phyloP scores from a whole-genome alignment of 768 basidiomycete genomes.

The Lyophyllum semitale region DNA sequence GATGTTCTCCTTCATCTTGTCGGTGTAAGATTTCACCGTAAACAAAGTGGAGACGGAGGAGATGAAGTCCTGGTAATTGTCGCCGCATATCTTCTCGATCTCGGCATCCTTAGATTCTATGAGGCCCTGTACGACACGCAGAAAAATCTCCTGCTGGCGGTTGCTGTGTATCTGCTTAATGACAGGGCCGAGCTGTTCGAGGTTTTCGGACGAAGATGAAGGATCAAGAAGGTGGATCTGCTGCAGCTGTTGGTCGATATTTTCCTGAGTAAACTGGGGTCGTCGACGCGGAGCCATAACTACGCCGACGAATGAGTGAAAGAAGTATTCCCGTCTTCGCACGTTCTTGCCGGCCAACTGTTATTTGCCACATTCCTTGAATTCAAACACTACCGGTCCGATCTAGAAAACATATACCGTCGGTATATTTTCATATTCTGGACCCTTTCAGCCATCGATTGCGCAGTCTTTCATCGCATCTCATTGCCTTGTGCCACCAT shows the following conservation, averaged over 20 bases:
- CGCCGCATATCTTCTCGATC: slow-evolving; percentile 93
- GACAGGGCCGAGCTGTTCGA: slow-evolving; percentile 93
- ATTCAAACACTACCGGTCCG: slow-evolving; percentile 32
- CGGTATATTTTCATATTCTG: neutral
- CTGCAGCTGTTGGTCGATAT: slow-evolving; percentile 87
- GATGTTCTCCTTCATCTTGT: slow-evolving; percentile 89
- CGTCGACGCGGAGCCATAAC: slow-evolving; percentile 78
- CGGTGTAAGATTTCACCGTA: slow-evolving; percentile 94
- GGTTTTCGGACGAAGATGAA: slow-evolving; percentile 88
- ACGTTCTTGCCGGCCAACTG: slow-evolving; percentile 13
- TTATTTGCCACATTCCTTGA: slow-evolving; percentile 41
- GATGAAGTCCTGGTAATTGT: slow-evolving; percentile 98
- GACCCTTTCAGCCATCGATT: neutral
- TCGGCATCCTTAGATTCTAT: slow-evolving; percentile 94
- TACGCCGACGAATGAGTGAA: slow-evolving; percentile 23
- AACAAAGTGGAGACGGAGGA: slow-evolving; percentile 96
- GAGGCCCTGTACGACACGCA: slow-evolving; percentile 82
- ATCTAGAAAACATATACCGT: neutral
- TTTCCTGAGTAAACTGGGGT: slow-evolving; percentile 77
- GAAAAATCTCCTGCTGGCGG: slow-evolving; percentile 86
- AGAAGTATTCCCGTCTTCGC: neutral
- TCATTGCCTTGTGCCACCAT: slow-evolving; percentile 23
- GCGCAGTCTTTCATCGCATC: neutral
- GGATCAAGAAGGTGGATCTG: slow-evolving; percentile 89
- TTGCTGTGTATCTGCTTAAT: slow-evolving; percentile 92